Conservation (phyloP, 768 basidiomycete species). For the Tylopilus rubrobrunneus region DNA sequence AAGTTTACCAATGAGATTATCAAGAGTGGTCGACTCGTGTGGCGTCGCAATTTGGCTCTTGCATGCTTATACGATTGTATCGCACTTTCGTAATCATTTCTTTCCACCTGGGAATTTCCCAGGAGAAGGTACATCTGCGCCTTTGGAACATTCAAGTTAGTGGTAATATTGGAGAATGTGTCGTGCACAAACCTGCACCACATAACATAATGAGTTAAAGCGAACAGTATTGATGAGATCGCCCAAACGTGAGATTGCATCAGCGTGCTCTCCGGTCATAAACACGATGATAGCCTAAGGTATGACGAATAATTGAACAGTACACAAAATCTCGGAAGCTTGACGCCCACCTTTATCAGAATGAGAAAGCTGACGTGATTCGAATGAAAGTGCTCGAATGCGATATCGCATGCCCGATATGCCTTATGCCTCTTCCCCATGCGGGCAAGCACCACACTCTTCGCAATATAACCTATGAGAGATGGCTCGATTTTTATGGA, state of each 20-base stretch:
- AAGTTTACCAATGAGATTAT: neutral
- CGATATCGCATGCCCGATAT: constrained; percentile 3
- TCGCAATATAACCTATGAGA: constrained; percentile 5
- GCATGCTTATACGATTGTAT: neutral
- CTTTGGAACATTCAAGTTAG: neutral
- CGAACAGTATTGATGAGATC: neutral
- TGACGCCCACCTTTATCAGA: neutral
- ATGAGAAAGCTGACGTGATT: neutral
- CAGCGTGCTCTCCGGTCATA: neutral
- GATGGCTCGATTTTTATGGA: neutral
- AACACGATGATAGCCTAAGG: neutral
- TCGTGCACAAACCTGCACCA: neutral
- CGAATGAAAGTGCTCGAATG: neutral
- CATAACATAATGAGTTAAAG: neutral
- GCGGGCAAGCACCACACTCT: neutral
- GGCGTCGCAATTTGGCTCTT: neutral
- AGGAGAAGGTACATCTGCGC: neutral
- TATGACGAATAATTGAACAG: neutral
- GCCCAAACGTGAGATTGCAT: neutral
- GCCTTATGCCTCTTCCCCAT: neutral
- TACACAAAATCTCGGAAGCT: no score
- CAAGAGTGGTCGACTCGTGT: neutral
- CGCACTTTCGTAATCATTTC: neutral
- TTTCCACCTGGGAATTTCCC: neutral
- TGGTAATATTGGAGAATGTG: neutral